Evolutionary conservation across 2,329 filamentous ascomycete genomes (phyloP).

Genomic region (Sporothrix curviconia): DNA sequence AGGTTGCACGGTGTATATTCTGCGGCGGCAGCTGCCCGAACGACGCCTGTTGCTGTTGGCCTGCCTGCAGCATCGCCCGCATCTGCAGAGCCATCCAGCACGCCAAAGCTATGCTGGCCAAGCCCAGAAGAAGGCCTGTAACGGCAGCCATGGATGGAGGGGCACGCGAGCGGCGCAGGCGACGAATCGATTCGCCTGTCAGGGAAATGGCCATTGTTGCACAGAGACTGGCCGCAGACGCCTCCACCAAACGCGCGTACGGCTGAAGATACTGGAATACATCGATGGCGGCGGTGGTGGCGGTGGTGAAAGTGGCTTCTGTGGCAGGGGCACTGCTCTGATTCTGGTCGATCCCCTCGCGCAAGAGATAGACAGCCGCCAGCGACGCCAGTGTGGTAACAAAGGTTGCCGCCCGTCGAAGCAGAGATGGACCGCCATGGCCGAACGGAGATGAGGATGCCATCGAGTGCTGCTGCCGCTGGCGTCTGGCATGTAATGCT

Average conservation of each 20-base stretch:
- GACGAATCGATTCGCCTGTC: conserved; percentile 9
- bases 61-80: conserved; percentile 1
- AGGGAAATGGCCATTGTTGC: conserved; percentile 10
- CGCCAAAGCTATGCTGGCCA: conserved; percentile 11
- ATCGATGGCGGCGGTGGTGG: background rate
- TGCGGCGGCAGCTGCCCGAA: background rate
- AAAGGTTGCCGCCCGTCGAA: background rate
- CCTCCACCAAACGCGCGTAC: conserved; percentile 12
- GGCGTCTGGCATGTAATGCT: background rate
- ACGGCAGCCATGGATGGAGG: too few relatives aligned
- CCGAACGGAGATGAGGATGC: background rate
- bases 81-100: conserved; percentile 16
- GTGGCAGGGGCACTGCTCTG: background rate
- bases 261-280: conserved; percentile 3
- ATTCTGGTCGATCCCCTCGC: background rate
- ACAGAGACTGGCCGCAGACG: conserved; percentile 14
- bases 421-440: background rate
- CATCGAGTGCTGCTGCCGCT: background rate
- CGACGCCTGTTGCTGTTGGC: background rate
- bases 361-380: background rate
- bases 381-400: background rate
- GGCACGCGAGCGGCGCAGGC: background rate
- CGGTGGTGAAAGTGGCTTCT: background rate
- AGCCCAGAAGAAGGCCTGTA: conserved; percentile 15
- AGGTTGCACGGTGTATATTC: too few relatives aligned